phyloP scores from a whole-genome alignment of 164 flowering plant genomes.

The Magnolia sinica region DNA sequence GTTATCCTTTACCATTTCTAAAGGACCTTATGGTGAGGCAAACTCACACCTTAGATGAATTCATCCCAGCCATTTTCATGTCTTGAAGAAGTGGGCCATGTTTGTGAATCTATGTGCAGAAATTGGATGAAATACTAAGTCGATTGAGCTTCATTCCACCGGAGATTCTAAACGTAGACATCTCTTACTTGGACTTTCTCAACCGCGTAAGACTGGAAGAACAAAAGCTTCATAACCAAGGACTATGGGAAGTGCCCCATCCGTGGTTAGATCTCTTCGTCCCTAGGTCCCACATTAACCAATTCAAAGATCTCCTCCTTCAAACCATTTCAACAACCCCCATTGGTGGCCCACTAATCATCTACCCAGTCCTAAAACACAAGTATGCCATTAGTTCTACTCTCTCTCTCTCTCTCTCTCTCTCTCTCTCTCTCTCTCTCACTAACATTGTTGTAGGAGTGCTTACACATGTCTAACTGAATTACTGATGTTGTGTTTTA shows the following conservation, averaged over 20 bases:
- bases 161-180: constrained; percentile 17
- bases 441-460: too few relatives aligned
- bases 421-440: constrained; percentile 7
- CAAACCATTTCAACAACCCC: constrained; percentile 42
- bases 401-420: too few relatives aligned
- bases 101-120: constrained; percentile 33
- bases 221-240: not conserved
- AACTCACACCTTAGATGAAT: too few relatives aligned
- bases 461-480: too few relatives aligned
- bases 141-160: constrained; percentile 37
- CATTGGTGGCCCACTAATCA: constrained; percentile 55
- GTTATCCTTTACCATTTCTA: too few relatives aligned
- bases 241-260: constrained; percentile 20
- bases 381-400: not conserved
- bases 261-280: constrained; percentile 50
- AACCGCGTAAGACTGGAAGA: constrained; percentile 11
- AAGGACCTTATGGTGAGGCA: too few relatives aligned
- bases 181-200: constrained; percentile 17
- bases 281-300: constrained; percentile 45
- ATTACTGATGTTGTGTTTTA: not conserved
- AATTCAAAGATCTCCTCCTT: constrained; percentile 45
- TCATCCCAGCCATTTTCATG: not conserved
- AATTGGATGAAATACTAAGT: constrained; percentile 34
- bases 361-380: constrained; percentile 43
- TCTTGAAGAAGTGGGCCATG: not conserved